A percentile compares a stretch with the other conserved stretches of the same genome.
Evolutionary conservation across 2,329 filamentous ascomycete genomes (phyloP).

Genomic region (Cyanodermella asteris): DNA sequence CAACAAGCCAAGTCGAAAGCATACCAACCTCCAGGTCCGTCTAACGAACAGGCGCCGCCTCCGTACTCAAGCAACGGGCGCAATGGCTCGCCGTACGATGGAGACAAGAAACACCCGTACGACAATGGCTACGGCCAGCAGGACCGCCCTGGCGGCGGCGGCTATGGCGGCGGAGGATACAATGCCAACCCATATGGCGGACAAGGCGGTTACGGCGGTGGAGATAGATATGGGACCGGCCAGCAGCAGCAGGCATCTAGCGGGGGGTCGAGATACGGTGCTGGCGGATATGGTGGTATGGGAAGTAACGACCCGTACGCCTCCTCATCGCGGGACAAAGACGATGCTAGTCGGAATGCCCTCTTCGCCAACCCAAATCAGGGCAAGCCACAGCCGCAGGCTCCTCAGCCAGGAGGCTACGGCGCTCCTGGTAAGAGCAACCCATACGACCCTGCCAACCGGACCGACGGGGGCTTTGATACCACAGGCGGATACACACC

Average conservation of each 20-base stretch:
- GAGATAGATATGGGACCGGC: slow-evolving; percentile 28
- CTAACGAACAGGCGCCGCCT: slow-evolving; percentile 3
- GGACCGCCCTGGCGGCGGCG: slow-evolving; percentile 10
- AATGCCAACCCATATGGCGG: slow-evolving; percentile 20
- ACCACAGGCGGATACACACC: slow-evolving; percentile 2
- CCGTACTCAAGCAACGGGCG: slow-evolving; percentile 3
- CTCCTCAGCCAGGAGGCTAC: slow-evolving; percentile 11
- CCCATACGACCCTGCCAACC: slow-evolving; percentile 12
- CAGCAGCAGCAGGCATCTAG: slow-evolving; percentile 19
- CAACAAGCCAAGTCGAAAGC: slow-evolving; percentile 24
- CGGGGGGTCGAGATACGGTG: slow-evolving; percentile 23
- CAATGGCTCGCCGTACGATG: slow-evolving; percentile 1
- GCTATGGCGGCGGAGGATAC: slow-evolving; percentile 14
- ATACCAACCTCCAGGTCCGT: slow-evolving; percentile 6
- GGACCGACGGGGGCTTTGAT: slow-evolving; percentile 9
- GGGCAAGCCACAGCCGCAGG: slow-evolving; percentile 15
- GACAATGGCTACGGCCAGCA: slow-evolving; percentile 16
- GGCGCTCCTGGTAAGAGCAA: slow-evolving; percentile 16
- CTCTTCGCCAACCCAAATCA: slow-evolving; percentile 36
- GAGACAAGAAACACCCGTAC: slow-evolving; percentile 4
- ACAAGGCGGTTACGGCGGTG: slow-evolving; percentile 27
- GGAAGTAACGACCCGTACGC: slow-evolving; percentile 27
- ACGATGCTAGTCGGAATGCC: slow-evolving; percentile 32
- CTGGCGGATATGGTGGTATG: slow-evolving; percentile 34
- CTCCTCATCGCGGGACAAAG: slow-evolving; percentile 26